Base-by-base conservation (phyloP, 352 stramenopile species). In the Blastocystis sp. region DNA sequence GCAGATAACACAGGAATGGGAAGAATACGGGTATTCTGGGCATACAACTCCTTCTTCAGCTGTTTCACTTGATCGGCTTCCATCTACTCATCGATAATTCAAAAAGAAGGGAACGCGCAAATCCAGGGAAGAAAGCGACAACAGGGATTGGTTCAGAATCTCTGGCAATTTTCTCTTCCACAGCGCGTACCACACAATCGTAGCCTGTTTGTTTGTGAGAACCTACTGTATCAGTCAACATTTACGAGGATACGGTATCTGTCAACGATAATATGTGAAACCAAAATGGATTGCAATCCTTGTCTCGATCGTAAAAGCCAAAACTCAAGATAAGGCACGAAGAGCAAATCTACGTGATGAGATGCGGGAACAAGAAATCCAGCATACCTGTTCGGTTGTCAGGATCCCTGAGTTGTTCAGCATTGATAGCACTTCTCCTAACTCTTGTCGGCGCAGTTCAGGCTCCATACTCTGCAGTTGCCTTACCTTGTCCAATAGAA, bases 201-300 rank as follows among this genome's bases (percentile, higher is more conserved):
- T 17, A 7, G 48, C 48, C 14, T 57, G 6, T 57, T 57, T 57
- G 48, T 74, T 28, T n/a, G 17, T 24, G 21, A 74, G 21, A n/a
- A 74, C 64, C 64, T 74, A 24, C 40, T 11, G 7, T 57, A 21
- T 74, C 9, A 48, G 34, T 9, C 7, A 74, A 74, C 45, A n/a
- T 28, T 11, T 48, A 74, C 9, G 40, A 54, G 21, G 21, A 43
- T n/a, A 74, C 64, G 40, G 64, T 74, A 21, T 74, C 64, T 52
- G 42, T 9, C 7, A 74, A 14, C 17, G 64, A 74, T 11, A 74
- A 52, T 14, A 74, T 74, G 4, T 74, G 64, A 10, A 48, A 19
- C 64, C 64, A 74, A 74, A 52, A 74, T 52, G 34, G n/a, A 48
- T 74, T 74, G 21, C 34, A 24, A 74, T 74, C 64, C 21, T 74